Base-by-base conservation (phyloP, 1,139 yeast genomes). In the Saccharomyces hybrid region DNA sequence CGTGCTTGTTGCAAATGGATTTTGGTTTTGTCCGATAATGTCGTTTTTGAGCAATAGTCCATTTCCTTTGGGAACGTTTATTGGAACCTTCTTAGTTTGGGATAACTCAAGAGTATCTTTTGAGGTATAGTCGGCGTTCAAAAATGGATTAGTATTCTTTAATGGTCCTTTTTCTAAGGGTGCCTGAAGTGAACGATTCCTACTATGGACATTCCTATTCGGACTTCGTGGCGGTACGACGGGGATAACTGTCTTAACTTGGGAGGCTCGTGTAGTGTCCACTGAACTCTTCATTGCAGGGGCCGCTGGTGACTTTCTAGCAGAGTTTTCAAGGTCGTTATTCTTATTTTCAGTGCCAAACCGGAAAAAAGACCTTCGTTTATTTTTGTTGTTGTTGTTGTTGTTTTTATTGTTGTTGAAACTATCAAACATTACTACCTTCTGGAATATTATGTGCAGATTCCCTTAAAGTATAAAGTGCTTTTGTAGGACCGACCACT, bases 281-380 rank as follows among this genome's bases (percentile, higher is more conserved):
- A 3, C 13, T n/a, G 28, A n/a, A 2, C 31, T 42, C 41, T 27
- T 30, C 7, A 23, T 50, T 41, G 30, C 41, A 20, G 48, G 3
- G 11, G 44, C n/a, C 13, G 23, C 23, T 11, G 44, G 9, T 38
- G 25, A n/a, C 25, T 38, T 38, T 20, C 44, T 38, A 8, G 9
- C 44, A n/a, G 44, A 11, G 9, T 38, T 16, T 38, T 38, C 26
- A 9, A 26, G 9, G 31, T 47, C 48, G 11, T 42, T 20, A 23
- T 26, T 41, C 49, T 54, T 52, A 30, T 28, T 50, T 26, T 55
- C 61, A 44, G 49, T 47, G 4, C 67, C 67, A 55, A 65, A 64
- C 23, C 60, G 59, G 44, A 65, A 62, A 50, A 64, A 65, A 3
- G 68, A 63, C 48, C 53, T 59, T 49, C 66, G 50, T 51, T 64